These are phyloP conservation scores for Leptographium radiaticola DNA, from an alignment of 2,329 filamentous ascomycete species.

Conservation along the genomic window DNA sequence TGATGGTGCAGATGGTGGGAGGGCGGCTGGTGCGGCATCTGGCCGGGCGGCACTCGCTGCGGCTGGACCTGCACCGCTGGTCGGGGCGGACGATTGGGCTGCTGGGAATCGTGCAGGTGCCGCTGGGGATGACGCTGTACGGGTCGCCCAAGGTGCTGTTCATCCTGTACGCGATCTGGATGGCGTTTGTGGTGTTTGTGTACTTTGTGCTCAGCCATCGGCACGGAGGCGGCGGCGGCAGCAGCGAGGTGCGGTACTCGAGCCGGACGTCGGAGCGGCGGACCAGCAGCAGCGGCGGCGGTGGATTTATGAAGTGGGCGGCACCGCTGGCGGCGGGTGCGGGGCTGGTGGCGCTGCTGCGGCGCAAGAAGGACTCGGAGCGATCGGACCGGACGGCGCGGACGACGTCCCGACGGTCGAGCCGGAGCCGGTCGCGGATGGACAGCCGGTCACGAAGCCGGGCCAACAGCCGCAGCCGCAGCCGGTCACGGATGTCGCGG, in stretches of 20 bases:
- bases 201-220: conserved; percentile 75
- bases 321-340: conserved; percentile 40
- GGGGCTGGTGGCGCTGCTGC: conserved; percentile 32
- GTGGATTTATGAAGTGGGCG: conserved; percentile 29
- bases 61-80: conserved; percentile 73
- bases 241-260: conserved; percentile 39
- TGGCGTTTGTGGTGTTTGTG: conserved; percentile 54
- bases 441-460: conserved; percentile 8
- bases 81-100: conserved; percentile 64
- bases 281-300: conserved; percentile 5
- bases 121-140: conserved; percentile 80
- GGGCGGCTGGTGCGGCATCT: conserved; percentile 50
- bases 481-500: conserved; percentile 32
- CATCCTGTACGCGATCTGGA: conserved; percentile 72
- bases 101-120: conserved; percentile 75
- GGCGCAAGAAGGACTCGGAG: conserved; percentile 29
- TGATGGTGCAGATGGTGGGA: conserved; percentile 57
- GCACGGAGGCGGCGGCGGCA: conserved; percentile 31
- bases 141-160: conserved; percentile 79
- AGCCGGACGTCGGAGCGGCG: background rate
- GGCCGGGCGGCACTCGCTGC: conserved; percentile 32
- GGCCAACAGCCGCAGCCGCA: conserved; percentile 24
- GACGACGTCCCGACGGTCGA: too few species aligned
- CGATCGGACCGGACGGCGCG: too few species aligned
- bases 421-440: background rate